Conservation (phyloP, 202 grass and related monocot species). For the Carex sylvatica region DNA sequence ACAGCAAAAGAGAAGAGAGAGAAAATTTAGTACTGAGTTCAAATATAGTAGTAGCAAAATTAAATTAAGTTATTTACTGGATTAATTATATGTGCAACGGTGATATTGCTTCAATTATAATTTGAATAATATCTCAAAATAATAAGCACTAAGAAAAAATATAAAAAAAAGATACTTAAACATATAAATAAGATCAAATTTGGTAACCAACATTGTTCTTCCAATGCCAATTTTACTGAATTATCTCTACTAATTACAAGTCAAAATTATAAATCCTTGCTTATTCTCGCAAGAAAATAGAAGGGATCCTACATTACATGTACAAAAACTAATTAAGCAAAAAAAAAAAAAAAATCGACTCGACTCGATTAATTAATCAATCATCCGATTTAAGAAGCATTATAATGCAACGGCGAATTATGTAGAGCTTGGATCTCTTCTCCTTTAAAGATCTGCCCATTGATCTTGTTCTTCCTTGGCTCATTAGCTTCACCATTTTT, state of each 20-base stretch:
- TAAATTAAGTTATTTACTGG: background rate
- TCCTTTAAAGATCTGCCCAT: conserved; percentile 27
- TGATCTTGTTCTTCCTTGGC: conserved; percentile 26
- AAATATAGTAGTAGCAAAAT: background rate
- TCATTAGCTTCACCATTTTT: conserved; percentile 23
- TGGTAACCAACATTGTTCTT: background rate
- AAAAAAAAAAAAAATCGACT: background rate
- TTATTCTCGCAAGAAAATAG: conserved; percentile 20
- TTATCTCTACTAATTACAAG: conserved; percentile 22
- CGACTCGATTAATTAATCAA: conserved; percentile 8
- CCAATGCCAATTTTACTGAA: background rate
- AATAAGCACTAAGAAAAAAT: background rate
- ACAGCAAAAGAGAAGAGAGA: background rate
- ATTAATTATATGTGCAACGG: background rate
- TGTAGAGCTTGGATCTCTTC: conserved; percentile 34
- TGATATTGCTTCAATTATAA: background rate
- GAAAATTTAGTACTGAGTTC: background rate
- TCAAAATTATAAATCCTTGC: conserved; percentile 18
- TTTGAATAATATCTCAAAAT: background rate
- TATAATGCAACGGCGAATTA: conserved; percentile 22
- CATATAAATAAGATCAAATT: background rate
- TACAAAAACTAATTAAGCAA: conserved; percentile 1
- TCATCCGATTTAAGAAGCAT: conserved; percentile 25
- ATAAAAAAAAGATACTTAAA: background rate
- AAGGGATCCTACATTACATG: conserved; percentile 15